phyloP scores from a whole-genome alignment of 805 yeast species.

The Suhomyces vadensis region DNA sequence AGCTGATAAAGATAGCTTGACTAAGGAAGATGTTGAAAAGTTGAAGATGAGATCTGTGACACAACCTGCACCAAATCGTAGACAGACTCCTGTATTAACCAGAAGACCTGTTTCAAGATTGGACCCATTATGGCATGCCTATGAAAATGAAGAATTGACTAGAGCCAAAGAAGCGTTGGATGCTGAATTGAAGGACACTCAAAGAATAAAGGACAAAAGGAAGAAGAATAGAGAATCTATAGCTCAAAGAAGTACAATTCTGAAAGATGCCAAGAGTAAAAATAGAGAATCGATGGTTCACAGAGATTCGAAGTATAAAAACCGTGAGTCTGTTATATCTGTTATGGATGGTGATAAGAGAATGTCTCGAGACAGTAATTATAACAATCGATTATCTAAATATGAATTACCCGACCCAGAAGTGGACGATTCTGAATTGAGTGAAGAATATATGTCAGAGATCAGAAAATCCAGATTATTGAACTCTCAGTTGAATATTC shows the following conservation, averaged over 20 bases:
- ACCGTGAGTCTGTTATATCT: conserved; percentile 39
- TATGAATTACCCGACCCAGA: conserved; percentile 41
- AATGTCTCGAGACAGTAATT: conserved; percentile 21
- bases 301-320: conserved; percentile 12
- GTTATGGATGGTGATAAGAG: conserved; percentile 27
- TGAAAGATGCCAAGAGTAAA: conserved; percentile 5
- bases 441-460: conserved; percentile 46
- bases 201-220: conserved; percentile 13
- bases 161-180: conserved; percentile 45
- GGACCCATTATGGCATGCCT: conserved; percentile 57
- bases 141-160: conserved; percentile 48
- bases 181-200: conserved; percentile 30
- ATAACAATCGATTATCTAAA: conserved; percentile 12
- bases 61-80: conserved; percentile 35
- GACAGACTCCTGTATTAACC: conserved; percentile 42
- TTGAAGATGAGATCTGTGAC: conserved; percentile 50
- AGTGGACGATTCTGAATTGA: conserved; percentile 35
- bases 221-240: conserved; percentile 14
- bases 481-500: conserved; percentile 41
- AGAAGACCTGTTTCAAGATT: conserved; percentile 57
- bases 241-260: neutral
- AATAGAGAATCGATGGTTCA: conserved; percentile 11
- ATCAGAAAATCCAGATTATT: conserved; percentile 45
- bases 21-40: conserved; percentile 45
- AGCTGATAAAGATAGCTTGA: conserved; percentile 34